Evolutionary conservation across 768 basidiomycete species (phyloP).

Genomic region (Pholiota conissans): DNA sequence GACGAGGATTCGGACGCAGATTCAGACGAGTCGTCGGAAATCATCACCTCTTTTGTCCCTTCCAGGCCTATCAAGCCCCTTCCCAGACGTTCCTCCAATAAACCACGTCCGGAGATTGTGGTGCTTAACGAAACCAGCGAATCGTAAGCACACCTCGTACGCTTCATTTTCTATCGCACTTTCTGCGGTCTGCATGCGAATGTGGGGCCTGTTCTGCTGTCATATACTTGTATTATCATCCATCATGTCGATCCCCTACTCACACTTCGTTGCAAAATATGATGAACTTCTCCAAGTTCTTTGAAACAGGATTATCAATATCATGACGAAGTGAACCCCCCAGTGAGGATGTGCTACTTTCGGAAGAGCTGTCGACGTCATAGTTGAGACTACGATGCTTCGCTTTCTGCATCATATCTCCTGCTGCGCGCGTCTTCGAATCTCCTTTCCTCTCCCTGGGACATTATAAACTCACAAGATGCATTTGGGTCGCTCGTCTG

Average conservation of each 20-base stretch:
- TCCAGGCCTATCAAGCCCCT: conserved; percentile 46
- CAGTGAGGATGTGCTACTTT: too few relatives aligned
- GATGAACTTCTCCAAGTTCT: not conserved
- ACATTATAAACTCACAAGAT: too few relatives aligned
- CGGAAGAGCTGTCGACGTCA: too few relatives aligned
- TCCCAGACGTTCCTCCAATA: conserved; percentile 35
- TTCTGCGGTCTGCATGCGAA: not conserved
- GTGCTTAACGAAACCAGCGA: conserved; percentile 27
- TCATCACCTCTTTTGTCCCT: conserved; percentile 40
- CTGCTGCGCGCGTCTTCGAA: too few relatives aligned
- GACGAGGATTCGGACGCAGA: conserved; percentile 34
- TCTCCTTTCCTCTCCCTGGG: too few relatives aligned
- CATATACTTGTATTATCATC: not conserved
- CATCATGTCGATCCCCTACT: not conserved
- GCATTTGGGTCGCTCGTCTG: too few relatives aligned
- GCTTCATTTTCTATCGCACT: not conserved
- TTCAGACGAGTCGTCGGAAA: conserved; percentile 34
- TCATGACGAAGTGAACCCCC: too few relatives aligned
- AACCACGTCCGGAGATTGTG: conserved; percentile 26
- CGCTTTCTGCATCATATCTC: too few relatives aligned
- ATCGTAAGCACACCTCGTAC: not conserved
- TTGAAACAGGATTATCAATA: too few relatives aligned
- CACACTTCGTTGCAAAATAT: not conserved
- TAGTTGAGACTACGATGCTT: too few relatives aligned
- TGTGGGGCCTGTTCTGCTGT: not conserved